A percentile compares a stretch with the other conserved stretches of the same genome.
These are phyloP conservation scores for Blepharisma japonicum DNA, from an alignment of 73 alveolate species.

Conservation along the genomic window DNA sequence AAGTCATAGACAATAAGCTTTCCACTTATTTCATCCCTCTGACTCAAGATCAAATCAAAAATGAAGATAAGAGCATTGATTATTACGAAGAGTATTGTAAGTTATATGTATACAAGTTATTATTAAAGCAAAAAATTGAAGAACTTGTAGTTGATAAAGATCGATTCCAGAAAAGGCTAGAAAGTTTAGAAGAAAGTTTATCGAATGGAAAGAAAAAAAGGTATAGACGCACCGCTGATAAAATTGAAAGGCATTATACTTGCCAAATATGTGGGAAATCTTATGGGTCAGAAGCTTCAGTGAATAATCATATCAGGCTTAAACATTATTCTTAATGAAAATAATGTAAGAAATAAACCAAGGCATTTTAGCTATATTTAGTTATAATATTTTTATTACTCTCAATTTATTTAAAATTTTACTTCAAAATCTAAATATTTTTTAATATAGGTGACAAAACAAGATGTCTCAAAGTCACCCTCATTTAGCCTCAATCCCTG, in stretches of 20 bases:
- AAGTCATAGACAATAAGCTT: no score
- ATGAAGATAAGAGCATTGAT: neutral
- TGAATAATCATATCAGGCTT: neutral
- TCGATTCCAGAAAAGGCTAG: neutral
- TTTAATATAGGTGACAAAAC: no score
- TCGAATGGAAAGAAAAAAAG: slow-evolving; percentile 20
- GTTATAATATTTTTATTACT: no score
- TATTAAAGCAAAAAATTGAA: neutral
- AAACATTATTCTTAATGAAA: neutral
- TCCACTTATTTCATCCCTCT: no score
- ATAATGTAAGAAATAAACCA: no score
- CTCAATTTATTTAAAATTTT: no score
- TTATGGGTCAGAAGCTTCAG: slow-evolving; percentile 25
- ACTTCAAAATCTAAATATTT: no score
- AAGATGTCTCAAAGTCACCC: no score
- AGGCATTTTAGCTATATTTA: no score
- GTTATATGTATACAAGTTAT: neutral
- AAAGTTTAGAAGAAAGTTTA: neutral
- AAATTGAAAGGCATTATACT: neutral
- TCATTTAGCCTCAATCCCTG: no score
- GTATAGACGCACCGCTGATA: slow-evolving; percentile 3
- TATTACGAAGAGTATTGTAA: slow-evolving; percentile 9
- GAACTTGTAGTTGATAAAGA: neutral
- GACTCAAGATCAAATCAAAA: no score
- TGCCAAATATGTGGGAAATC: slow-evolving; percentile 8